Evolutionary conservation across 495 filamentous ascomycete species (phyloP).

Genomic region (Paragyromitra xinjiangensis): DNA sequence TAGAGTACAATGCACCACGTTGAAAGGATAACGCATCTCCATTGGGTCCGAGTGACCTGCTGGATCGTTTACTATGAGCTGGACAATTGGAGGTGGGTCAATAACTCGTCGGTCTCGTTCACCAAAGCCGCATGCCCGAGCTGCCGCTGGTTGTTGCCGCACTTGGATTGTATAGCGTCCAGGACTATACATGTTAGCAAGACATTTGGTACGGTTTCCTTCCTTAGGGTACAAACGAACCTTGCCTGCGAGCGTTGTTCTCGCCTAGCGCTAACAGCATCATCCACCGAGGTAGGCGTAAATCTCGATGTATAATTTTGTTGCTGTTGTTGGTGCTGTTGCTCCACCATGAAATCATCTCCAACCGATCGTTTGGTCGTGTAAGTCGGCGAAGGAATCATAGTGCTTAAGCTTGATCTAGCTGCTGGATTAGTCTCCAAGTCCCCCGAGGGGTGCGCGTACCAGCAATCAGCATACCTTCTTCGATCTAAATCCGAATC

Average conservation of each 20-base stretch:
- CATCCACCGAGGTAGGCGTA: constrained; percentile 48
- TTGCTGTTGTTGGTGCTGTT: constrained; percentile 44
- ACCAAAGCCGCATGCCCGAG: constrained; percentile 91
- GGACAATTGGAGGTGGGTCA: constrained; percentile 93
- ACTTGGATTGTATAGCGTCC: constrained; percentile 71
- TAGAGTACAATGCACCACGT: constrained; percentile 83
- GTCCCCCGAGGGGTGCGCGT: background rate
- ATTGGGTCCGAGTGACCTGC: constrained; percentile 63
- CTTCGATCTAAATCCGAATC: constrained; percentile 43
- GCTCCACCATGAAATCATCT: constrained; percentile 40
- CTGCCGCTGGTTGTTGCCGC: constrained; percentile 89
- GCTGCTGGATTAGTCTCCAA: constrained; percentile 28
- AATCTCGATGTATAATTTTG: constrained; percentile 38
- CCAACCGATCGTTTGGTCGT: constrained; percentile 46
- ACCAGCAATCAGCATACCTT: constrained; percentile 50
- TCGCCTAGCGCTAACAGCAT: constrained; percentile 41
- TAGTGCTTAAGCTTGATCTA: constrained; percentile 54
- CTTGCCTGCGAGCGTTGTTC: constrained; percentile 48
- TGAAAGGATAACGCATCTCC: constrained; percentile 76
- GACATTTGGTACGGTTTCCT: constrained; percentile 7
- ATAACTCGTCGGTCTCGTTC: constrained; percentile 93
- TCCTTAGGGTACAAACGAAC: constrained; percentile 33
- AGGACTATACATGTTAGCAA: constrained; percentile 53
- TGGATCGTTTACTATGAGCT: constrained; percentile 77
- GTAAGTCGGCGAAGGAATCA: constrained; percentile 57